Percentiles rank a stretch among this genome's conserved stretches.
Evolutionary conservation across 768 basidiomycete genomes (phyloP).

Genomic region (Xerocomellus dryophilus): DNA sequence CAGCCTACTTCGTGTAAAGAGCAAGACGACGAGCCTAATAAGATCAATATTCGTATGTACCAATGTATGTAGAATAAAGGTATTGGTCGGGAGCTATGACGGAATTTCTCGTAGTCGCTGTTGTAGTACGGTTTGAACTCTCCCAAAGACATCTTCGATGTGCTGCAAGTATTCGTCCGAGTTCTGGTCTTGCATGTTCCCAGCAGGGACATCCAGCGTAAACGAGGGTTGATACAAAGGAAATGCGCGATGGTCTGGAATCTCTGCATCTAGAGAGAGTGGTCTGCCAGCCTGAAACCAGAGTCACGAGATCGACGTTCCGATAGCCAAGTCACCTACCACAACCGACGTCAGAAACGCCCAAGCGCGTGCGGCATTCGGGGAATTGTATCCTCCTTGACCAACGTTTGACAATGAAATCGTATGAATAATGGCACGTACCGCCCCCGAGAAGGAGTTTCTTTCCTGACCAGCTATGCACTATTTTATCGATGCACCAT

Average conservation of each 20-base stretch:
- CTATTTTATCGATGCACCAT: slow-evolving; percentile 57
- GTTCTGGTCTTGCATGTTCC: slow-evolving; percentile 76
- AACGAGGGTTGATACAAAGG: slow-evolving; percentile 78
- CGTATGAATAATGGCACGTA: slow-evolving; percentile 23
- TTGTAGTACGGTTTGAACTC: slow-evolving; percentile 27
- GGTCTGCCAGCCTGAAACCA: slow-evolving; percentile 49
- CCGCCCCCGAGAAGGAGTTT: slow-evolving; percentile 78
- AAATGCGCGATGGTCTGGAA: slow-evolving; percentile 76
- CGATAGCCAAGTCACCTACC: slow-evolving; percentile 41
- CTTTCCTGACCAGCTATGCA: slow-evolving; percentile 55
- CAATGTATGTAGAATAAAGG: not conserved
- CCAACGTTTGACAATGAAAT: slow-evolving; percentile 9
- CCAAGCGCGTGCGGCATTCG: slow-evolving; percentile 88
- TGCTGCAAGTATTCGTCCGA: slow-evolving; percentile 50
- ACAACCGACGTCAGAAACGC: slow-evolving; percentile 73
- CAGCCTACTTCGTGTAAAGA: slow-evolving; percentile 5
- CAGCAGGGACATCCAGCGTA: slow-evolving; percentile 68
- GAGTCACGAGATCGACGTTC: not conserved
- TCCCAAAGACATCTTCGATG: slow-evolving; percentile 42
- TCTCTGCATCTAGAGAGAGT: slow-evolving; percentile 55
- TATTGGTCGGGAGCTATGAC: not conserved
- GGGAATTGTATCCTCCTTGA: slow-evolving; percentile 76
- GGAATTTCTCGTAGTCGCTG: slow-evolving; percentile 10
- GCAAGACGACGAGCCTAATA: not conserved
- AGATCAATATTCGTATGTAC: not conserved